Percentiles rank a stretch among this genome's conserved stretches.
These are phyloP conservation scores for Elsinoe necatrix DNA, from an alignment of 2,329 filamentous ascomycete species.

Conservation along the genomic window DNA sequence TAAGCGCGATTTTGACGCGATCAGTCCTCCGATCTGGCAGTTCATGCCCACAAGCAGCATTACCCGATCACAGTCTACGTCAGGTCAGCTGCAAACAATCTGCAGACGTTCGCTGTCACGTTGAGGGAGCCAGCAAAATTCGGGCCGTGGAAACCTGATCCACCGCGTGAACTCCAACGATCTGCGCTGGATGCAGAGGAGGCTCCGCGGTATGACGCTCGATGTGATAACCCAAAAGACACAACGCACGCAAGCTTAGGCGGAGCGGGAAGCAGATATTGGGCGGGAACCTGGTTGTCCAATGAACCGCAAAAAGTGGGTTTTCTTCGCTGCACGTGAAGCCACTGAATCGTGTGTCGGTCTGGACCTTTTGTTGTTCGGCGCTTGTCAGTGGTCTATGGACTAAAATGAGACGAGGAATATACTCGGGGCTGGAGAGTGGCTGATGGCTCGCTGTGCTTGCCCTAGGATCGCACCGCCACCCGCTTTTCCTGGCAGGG, in stretches of 20 bases:
- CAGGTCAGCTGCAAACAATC: not conserved
- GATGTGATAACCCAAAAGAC: not conserved
- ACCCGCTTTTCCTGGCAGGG: not conserved
- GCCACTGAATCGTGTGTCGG: not conserved
- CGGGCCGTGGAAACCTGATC: not conserved
- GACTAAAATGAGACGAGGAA: not conserved
- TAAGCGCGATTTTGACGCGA: not conserved
- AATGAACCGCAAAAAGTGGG: not conserved
- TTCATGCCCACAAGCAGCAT: not conserved
- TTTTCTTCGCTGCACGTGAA: not conserved
- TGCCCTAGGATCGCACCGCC: not conserved
- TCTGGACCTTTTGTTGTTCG: not conserved
- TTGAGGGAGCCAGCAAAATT: not conserved
- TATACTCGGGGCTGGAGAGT: not conserved
- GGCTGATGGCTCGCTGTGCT: not conserved
- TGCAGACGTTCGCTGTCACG: not conserved
- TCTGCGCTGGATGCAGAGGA: not conserved
- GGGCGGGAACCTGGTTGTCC: not conserved
- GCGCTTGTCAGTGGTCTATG: not conserved
- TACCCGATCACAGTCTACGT: not conserved
- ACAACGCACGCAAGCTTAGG: not conserved
- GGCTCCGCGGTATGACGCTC: constrained; percentile 5
- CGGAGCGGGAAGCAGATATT: not conserved
- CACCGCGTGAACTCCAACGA: not conserved
- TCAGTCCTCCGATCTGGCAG: not conserved